Evolutionary conservation across 2,329 filamentous ascomycete genomes (phyloP), one percentile per base, ranked within the genome.

Genomic region (Aspergillus awamori): DNA sequence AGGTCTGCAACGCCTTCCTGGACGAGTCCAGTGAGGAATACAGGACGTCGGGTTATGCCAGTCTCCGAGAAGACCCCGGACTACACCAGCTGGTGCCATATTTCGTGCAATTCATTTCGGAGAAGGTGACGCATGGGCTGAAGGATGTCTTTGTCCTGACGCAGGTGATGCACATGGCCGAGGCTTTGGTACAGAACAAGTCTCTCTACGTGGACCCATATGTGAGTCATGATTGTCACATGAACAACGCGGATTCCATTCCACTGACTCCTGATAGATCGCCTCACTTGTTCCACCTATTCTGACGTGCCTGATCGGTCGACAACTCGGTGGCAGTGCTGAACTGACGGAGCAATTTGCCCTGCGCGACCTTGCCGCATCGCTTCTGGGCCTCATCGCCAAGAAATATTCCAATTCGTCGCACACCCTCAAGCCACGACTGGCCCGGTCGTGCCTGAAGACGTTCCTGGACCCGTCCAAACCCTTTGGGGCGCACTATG

Each of bases 1-100:
- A 96, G 77, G 92, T 98, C 61, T 93, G 93, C 75, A 86, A 86
- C 54, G 94, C 95, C 10, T 86, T 99, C 51, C 84, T 97, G 62
- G 92, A 98, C 76, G 92, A 96, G 67, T 89, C 88, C 55, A 92
- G 91, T 13, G 93, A 96, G 65, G 90, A 96, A 65, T 88, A 96
- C 73, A 89, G 94, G 57, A 87, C 90, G 53, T 93, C 95, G 0
- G 95, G 92, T 0, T 84, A 97, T 36, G 89, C 91, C 56, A 96
- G 92, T 26, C 86, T 99, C 24, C 85, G 89, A 53, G 90, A 92
- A 60, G 95, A 99, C 72, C 93, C 95, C 0, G 94, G 94, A 39
- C 86, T 98, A 41, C 95, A 99, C 74, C 95, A 99, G 77, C 86
- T 99, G 8, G 88, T 97, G 28, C 95, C 95, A 0, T 99, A 99